Evolutionary conservation across 495 filamentous ascomycete genomes (phyloP).

Genomic region (Xanthoparmelia taractica): DNA sequence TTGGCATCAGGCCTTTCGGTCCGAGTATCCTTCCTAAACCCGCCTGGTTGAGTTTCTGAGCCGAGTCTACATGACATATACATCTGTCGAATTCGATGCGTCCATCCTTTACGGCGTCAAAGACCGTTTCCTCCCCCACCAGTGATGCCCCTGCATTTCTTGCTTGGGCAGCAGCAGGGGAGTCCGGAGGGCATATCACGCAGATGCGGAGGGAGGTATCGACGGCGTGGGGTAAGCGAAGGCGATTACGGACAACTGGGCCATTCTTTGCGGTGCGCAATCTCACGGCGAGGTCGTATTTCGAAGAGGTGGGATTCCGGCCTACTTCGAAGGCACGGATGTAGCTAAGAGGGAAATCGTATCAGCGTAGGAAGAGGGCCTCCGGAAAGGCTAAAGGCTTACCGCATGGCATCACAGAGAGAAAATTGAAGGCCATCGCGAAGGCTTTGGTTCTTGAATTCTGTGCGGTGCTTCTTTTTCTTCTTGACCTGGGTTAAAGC

Average conservation of each 20-base stretch:
- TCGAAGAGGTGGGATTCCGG: constrained; percentile 55
- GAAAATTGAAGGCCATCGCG: constrained; percentile 60
- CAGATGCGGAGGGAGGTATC: constrained; percentile 76
- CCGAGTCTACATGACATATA: constrained; percentile 73
- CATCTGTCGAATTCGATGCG: constrained; percentile 80
- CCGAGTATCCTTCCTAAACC: constrained; percentile 73
- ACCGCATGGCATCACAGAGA: constrained; percentile 92
- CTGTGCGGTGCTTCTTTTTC: constrained; percentile 56
- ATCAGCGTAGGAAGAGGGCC: neutral
- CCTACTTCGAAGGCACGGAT: constrained; percentile 90
- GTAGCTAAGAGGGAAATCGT: constrained; percentile 49
- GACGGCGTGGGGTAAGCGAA: constrained; percentile 83
- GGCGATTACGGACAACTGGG: constrained; percentile 73
- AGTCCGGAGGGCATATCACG: constrained; percentile 78
- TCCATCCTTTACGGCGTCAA: constrained; percentile 66
- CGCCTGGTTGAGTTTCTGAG: constrained; percentile 66
- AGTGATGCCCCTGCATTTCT: constrained; percentile 65
- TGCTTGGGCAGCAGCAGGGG: constrained; percentile 60
- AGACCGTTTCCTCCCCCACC: constrained; percentile 78
- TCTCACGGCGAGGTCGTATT: constrained; percentile 83
- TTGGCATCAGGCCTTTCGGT: constrained; percentile 88
- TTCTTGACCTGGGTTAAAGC: constrained; percentile 49
- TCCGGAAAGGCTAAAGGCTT: constrained; percentile 14
- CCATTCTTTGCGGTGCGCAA: constrained; percentile 74
- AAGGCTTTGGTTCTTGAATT: constrained; percentile 55